Evolutionary conservation across 805 yeast genomes (phyloP), one percentile per base, ranked within the genome.

Genomic region (Saturnispora galanensis): DNA sequence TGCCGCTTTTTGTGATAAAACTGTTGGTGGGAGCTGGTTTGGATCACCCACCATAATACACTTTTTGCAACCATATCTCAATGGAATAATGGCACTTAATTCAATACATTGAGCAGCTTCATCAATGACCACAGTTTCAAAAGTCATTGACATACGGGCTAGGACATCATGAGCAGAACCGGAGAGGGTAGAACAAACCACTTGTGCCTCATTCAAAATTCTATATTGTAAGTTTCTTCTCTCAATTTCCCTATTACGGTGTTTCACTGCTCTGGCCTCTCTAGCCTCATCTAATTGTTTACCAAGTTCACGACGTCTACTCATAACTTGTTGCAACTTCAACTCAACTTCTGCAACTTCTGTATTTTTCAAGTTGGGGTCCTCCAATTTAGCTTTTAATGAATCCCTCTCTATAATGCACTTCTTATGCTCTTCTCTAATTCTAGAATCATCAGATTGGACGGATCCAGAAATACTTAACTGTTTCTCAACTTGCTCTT

Each of bases 41-140:
- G 97, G 97, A 66, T 93, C 98, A 60, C 98, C 98, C 38, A 93
- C 98, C 95, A 93, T 84, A 40, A 93, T 82, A 66, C 97, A 90
- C 45, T 79, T 77, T 48, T 73, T 79, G 55, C 94, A 84, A 1
- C 97, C 97, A 60, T 89, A 93, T 56, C 95, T 70, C 51, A 93
- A 67, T 0, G 98, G 98, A 54, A 90, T 90, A 21, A 93, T 74
- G 0, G 95, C 84, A 7, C 96, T 86, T 31, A 90, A 59, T 58
- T 90, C 98, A 34, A 93, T 89, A 76, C 95, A 84, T 63, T 90
- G 98, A 53, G 97, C 94, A 2, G 98, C 98, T 62, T 90, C 98
- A 67, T 90, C 98, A 49, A 90, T 81, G 41, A 90, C 81, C 2
- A 93, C 97, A 4, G 95, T 86, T 40, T 84, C 95, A 59, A 93